These are phyloP conservation scores for Phytophthora quininea DNA, from an alignment of 352 stramenopile species.

Conservation along the genomic window DNA sequence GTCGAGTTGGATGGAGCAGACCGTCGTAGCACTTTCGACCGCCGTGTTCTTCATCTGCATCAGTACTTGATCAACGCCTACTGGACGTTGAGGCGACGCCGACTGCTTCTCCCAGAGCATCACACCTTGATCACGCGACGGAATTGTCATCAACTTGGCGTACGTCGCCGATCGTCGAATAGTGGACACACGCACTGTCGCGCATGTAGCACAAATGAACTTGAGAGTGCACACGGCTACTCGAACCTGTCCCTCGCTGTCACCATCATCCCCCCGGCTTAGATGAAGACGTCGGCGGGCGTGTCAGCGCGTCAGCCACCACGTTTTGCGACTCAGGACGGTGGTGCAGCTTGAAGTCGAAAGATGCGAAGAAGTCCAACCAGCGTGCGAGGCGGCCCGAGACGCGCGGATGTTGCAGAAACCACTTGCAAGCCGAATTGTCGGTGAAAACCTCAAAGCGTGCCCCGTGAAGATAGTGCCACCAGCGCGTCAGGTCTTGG, in stretches of 20 bases:
- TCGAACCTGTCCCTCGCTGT: neutral
- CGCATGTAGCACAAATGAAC: neutral
- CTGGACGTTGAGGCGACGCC: neutral
- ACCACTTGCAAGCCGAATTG: conserved; percentile 10
- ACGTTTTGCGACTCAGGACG: conserved; percentile 1
- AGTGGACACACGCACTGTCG: neutral
- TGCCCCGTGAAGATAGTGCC: conserved; percentile 5
- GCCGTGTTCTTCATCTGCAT: neutral
- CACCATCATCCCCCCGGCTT: neutral
- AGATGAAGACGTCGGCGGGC: neutral
- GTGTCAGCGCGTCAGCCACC: conserved; percentile 7
- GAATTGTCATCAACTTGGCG: neutral
- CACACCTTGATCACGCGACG: conserved; percentile 3
- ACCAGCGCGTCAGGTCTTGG: neutral
- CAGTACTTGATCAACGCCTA: neutral
- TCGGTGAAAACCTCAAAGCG: conserved; percentile 6
- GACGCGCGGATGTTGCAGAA: conserved; percentile 11
- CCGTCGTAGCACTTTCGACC: neutral
- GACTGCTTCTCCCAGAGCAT: neutral
- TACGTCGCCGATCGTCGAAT: too few species aligned
- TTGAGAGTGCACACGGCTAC: neutral
- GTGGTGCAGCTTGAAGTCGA: conserved; percentile 10
- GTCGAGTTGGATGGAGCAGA: conserved; percentile 4
- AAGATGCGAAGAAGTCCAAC: conserved; percentile 7
- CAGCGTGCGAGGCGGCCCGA: conserved; percentile 7